Conservation (phyloP, 2,329 filamentous ascomycete genomes). For the Apiospora sp. region DNA sequence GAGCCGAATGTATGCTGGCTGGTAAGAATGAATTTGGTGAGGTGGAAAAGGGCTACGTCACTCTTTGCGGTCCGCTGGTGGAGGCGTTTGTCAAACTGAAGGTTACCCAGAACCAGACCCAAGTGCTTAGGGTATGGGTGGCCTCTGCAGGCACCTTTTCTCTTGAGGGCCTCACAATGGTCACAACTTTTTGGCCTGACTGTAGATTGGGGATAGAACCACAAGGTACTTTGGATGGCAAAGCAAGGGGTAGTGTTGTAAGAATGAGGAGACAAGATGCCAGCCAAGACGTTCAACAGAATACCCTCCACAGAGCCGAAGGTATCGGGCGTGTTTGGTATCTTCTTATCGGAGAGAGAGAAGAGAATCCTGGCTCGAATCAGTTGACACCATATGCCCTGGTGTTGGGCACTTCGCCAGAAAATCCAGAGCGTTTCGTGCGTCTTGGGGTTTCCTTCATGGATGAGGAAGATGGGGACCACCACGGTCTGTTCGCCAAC, state of each 20-base stretch:
- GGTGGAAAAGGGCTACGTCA: not conserved
- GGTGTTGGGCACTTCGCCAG: not conserved
- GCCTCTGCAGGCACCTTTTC: too few relatives aligned
- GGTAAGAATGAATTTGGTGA: not conserved
- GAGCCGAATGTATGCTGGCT: not conserved
- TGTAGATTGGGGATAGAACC: too few relatives aligned
- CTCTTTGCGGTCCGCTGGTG: not conserved
- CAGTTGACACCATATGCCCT: too few relatives aligned
- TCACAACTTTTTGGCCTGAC: too few relatives aligned
- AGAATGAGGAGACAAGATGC: not conserved
- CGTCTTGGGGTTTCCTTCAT: not conserved
- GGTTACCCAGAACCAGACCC: too few relatives aligned
- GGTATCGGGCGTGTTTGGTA: not conserved
- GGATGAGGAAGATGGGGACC: not conserved
- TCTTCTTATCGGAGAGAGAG: not conserved
- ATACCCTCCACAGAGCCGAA: not conserved
- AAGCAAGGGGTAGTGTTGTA: not conserved
- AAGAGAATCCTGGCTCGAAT: too few relatives aligned
- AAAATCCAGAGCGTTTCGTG: not conserved
- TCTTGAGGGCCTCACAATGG: too few relatives aligned
- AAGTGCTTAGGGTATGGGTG: too few relatives aligned
- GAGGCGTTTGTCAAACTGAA: not conserved
- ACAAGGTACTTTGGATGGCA: too few relatives aligned
- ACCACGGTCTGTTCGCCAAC: not conserved
- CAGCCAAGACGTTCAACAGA: not conserved